Base-by-base conservation (phyloP, 768 basidiomycete genomes). In the Suillus placidus region DNA sequence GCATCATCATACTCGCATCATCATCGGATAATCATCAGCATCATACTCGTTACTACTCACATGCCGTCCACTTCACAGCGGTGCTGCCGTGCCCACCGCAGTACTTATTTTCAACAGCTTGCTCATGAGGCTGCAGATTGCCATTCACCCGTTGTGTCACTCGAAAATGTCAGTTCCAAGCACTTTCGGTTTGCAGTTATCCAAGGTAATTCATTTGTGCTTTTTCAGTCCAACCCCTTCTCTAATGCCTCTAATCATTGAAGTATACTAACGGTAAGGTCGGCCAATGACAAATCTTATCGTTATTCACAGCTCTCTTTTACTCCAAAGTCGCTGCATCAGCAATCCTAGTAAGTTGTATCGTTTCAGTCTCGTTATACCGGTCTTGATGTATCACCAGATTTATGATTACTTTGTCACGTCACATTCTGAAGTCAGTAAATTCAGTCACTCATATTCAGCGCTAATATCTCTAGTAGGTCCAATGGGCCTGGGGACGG, bases 401-500 rank as follows among this genome's bases (percentile, higher is more conserved):
- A 51, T 51, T 30, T 51, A 51, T 51, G 49, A 51, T 26, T 51
- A 51, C 26, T 30, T 51, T 30, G 7, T 51, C 49, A 51, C 49
- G 26, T 51, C 14, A 30, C 49, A 51, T 14, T 51, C 49, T 16
- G 49, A 51, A 51, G 26, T 51, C 26, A 26, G 49, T 26, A 7
- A 14, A 51, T 16, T 2, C 26, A 16, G 14, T 26, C 26, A 16
- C 14, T 6, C 49, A 30, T 51, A 16, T 14, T 51, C 23, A 3
- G 6, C 13, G 26, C 49, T 51, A 51, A 51, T 51, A 8, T 26
- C 16, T 51, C 14, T 30, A 3, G 14, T 18, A 74, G 73, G 68
- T 74, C 7, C 63, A 69, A 63, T 58, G 66, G 56, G 40, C 62
- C 26, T 64, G 63, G 63, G 56, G 55, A 60, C 42, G 63, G 40